phyloP scores from a whole-genome alignment of 257 asterid genomes.

The Fraxinus anomala region DNA sequence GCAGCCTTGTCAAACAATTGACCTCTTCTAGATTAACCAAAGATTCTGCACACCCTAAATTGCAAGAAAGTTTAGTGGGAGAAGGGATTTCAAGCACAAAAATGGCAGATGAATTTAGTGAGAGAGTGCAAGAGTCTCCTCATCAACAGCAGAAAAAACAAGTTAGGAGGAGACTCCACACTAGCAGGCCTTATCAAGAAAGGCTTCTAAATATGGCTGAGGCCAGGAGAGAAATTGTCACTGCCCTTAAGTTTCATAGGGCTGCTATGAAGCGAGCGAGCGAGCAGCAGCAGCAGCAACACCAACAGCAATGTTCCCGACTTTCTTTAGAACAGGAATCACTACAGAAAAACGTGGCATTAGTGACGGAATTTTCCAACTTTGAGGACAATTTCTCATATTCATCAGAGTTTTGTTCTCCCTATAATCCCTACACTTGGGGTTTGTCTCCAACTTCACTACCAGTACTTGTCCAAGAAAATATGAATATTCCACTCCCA shows the following conservation, averaged over 20 bases:
- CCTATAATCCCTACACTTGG: constrained; percentile 48
- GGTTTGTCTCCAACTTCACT: constrained; percentile 49
- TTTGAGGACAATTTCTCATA: constrained; percentile 28
- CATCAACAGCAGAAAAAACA: constrained; percentile 58
- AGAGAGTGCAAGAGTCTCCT: neutral
- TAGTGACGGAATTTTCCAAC: neutral
- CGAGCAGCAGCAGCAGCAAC: neutral
- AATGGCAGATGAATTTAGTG: constrained; percentile 35
- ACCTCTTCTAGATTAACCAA: constrained; percentile 73
- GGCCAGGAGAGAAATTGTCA: constrained; percentile 89
- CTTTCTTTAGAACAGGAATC: constrained; percentile 43
- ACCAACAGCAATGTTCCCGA: constrained; percentile 36
- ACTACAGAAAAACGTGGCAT: constrained; percentile 1
- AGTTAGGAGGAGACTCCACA: constrained; percentile 84
- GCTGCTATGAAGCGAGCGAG: constrained; percentile 75
- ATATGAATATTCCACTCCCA: constrained; percentile 66
- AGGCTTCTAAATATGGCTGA: constrained; percentile 97
- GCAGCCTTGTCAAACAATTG: constrained; percentile 82
- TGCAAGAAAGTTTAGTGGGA: constrained; percentile 37
- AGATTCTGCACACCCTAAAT: constrained; percentile 32
- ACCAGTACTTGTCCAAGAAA: constrained; percentile 50
- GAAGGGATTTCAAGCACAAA: constrained; percentile 42
- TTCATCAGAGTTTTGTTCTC: constrained; percentile 31
- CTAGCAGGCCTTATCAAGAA: constrained; percentile 92
- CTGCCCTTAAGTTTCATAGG: constrained; percentile 92